Evolutionary conservation across 2,329 filamentous ascomycete genomes (phyloP), one percentile per base, ranked within the genome.

Genomic region (Fusarium xylarioides): DNA sequence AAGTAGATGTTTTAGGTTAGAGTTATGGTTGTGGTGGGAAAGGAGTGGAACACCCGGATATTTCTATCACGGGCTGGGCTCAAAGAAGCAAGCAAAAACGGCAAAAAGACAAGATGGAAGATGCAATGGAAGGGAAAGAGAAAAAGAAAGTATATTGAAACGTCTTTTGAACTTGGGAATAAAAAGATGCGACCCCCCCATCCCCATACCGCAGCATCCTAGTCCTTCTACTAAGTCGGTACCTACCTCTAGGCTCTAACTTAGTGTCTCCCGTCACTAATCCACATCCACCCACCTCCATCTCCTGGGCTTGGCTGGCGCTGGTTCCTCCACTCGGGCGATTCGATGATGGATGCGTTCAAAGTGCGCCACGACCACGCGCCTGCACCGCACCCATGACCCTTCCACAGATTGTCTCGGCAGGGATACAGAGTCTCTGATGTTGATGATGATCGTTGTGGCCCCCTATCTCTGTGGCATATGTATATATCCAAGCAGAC

Each of bases 321-420:
- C n/a, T 44, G 21, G 19, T 49, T 68, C 58, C 28, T 69, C 65
- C 66, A 64, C 66, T 69, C 35, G 65, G 65, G 40, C 69, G 55
- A 72, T 72, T 73, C 65, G 21, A 72, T 57, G 35, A 47, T 65
- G 66, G 58, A 55, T 58, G 66, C 42, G 46, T 65, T 70, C 59
- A 54, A 73, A 72, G 53, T 67, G 53, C 70, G 70, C 70, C 70
- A 73, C 68, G 56, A 62, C 70, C 70, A 73, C 68, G 56, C 57
- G 63, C 53, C 55, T 53, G 38, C 52, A 62, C 37, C 42, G 35
- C 38, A 58, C 34, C 70, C 59, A 62, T 58, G 49, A 56, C 43
- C 63, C 49, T 55, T 46, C 40, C 30, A 50, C 40, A 28, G 40
- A 28, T 49, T 28, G 37, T 52, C 64, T 66, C 69, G 46, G 43